These are phyloP conservation scores for Pythium rishiriense DNA, from an alignment of 352 stramenopile genomes.

Conservation along the genomic window DNA sequence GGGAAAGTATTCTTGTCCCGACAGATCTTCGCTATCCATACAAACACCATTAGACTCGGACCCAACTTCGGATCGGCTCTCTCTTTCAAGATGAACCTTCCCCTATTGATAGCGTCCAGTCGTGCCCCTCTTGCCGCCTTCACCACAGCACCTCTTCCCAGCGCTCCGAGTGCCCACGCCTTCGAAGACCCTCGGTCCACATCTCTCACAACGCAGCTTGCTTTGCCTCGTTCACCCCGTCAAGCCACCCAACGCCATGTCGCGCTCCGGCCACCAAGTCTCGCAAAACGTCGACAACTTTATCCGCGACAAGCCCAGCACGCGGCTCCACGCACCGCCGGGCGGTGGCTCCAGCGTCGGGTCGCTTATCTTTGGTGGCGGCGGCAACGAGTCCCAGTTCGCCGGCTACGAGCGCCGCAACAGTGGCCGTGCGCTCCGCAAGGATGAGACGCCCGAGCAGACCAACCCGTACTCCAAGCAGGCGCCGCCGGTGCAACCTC, in stretches of 20 bases:
- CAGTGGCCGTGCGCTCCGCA: slow-evolving; percentile 33
- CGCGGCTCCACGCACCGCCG: slow-evolving; percentile 65
- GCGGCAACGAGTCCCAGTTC: slow-evolving; percentile 47
- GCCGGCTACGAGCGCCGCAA: slow-evolving; percentile 48
- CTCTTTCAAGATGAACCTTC: no score
- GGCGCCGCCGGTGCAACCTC: neutral
- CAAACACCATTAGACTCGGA: no score
- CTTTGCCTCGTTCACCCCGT: neutral
- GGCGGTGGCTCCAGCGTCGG: slow-evolving; percentile 71
- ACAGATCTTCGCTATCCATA: no score
- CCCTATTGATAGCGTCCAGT: no score
- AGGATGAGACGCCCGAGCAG: slow-evolving; percentile 55
- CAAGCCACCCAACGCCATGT: slow-evolving; percentile 36
- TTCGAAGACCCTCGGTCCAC: no score
- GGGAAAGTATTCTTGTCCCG: no score
- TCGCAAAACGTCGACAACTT: slow-evolving; percentile 86
- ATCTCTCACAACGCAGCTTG: slow-evolving; percentile 21
- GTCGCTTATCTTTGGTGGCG: slow-evolving; percentile 74
- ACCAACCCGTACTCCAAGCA: slow-evolving; percentile 44
- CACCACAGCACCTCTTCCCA: no score
- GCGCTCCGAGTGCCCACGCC: no score
- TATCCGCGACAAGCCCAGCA: slow-evolving; percentile 72
- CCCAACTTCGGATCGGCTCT: no score
- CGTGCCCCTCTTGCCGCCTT: no score
- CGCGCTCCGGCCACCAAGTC: slow-evolving; percentile 53